Evolutionary conservation across 2,329 filamentous ascomycete genomes (phyloP), one percentile per base, ranked within the genome.

Genomic region (Fusarium sp.): DNA sequence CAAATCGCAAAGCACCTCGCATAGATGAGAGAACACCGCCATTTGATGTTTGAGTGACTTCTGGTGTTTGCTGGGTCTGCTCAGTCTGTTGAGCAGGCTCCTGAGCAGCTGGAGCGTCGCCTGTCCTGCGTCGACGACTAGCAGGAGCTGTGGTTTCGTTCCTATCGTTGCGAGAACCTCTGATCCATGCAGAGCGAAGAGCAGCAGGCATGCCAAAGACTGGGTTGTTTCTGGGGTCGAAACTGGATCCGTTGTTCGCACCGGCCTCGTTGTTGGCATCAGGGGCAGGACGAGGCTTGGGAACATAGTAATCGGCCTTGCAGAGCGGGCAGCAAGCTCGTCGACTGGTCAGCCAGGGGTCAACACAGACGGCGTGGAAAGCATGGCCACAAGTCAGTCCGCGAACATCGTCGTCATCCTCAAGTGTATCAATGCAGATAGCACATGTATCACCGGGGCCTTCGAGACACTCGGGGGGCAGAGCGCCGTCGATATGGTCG

Each of bases 221-320:
- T 4, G 79, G 78, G 51, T 82, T 82, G 52, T 77, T 80, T 34
- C 81, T 80, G 40, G 81, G 69, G 44, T 79, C 78, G 27, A 80
- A 74, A 40, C 66, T 75, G 11, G 63, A 58, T 14, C 59, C 29
- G 47, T 73, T 72, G 56, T 69, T 73, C 34, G 66, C 59, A 14
- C 78, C 77, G 14, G 80, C 81, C 25, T 81, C 80, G 34, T 84
- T 72, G 14, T 54, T 30, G 24, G 58, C 83, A 16, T 82, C 79
- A 13, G 83, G 79, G 12, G 79, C 77, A 5, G 92, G 85, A 18
- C 94, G 92, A 53, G 94, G 93, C 81, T 98, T 98, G 0, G 96
- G 95, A 4, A 94, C 91, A 79, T 97, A 98, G 80, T 98, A 99
- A 78, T 99, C 96, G 42, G 95, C 93, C 83, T 99, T 99, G 85